These are phyloP conservation scores for Theobroma grandiflorum DNA, from an alignment of 441 rosid genomes.

Conservation along the genomic window DNA sequence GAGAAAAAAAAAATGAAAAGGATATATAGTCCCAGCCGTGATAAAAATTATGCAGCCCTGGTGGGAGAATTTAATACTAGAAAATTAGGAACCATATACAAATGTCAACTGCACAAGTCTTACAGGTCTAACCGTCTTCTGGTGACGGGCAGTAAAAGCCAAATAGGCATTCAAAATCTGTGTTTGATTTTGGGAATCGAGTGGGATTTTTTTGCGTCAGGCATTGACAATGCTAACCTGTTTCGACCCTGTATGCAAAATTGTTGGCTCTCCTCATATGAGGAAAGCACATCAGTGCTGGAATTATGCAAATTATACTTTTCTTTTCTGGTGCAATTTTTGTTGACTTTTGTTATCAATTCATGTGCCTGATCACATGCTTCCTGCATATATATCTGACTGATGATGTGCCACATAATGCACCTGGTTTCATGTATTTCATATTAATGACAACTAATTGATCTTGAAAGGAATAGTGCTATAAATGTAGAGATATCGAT, in stretches of 20 bases:
- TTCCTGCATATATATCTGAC: slow-evolving; percentile 14
- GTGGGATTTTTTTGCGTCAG: not conserved
- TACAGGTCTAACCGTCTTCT: not conserved
- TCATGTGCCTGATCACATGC: slow-evolving; percentile 1
- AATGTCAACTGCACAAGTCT: slow-evolving; percentile 17
- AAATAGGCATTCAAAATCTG: not conserved
- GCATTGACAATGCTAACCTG: not conserved
- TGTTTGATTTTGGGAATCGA: not conserved
- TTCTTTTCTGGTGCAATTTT: not conserved
- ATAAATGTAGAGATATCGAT: too few species aligned
- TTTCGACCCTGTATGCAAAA: not conserved
- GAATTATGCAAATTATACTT: not conserved
- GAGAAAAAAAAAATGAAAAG: too few species aligned
- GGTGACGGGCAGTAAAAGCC: slow-evolving; percentile 10
- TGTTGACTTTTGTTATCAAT: not conserved
- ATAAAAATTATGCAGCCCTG: slow-evolving; percentile 19
- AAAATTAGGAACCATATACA: slow-evolving; percentile 10
- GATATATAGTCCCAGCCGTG: slow-evolving; percentile 10
- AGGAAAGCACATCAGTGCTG: not conserved
- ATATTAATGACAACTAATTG: not conserved
- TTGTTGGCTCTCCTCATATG: not conserved
- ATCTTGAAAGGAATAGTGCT: not conserved
- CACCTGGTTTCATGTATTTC: not conserved
- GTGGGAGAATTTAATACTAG: not conserved
- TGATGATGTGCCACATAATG: not conserved